Conservation (phyloP, 2,329 filamentous ascomycete genomes). For the Aureobasidium lini region DNA sequence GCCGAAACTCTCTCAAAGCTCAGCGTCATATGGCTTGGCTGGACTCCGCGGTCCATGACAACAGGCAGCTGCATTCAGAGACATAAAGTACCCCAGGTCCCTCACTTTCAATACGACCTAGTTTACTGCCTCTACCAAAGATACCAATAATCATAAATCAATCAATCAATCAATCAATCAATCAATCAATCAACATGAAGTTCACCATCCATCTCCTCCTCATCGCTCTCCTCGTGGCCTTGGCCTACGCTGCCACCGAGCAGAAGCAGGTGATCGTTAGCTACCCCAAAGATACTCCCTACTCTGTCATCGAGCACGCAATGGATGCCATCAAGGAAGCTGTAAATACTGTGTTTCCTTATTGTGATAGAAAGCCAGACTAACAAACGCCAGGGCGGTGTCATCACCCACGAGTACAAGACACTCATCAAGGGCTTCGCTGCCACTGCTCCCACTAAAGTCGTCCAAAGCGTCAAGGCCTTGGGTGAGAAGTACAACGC, state of each 20-base stretch:
- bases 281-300: conserved; percentile 63
- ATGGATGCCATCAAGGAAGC: conserved; percentile 62
- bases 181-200: conserved; percentile 25
- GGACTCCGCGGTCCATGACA: background rate
- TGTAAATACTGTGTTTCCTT: conserved; percentile 33
- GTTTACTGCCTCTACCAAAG: background rate
- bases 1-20: background rate
- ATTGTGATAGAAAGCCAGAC: background rate
- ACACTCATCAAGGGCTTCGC: conserved; percentile 26
- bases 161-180: conserved; percentile 15
- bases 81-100: background rate
- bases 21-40: background rate
- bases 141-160: background rate
- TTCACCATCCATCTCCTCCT: conserved; percentile 21
- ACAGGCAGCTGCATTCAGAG: background rate
- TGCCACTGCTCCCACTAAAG: conserved; percentile 59
- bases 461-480: conserved; percentile 59
- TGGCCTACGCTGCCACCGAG: conserved; percentile 52
- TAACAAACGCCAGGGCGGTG: conserved; percentile 47
- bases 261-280: conserved; percentile 71
- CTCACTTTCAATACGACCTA: background rate
- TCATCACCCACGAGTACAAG: conserved; percentile 59
- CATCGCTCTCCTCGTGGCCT: conserved; percentile 42
- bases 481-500: conserved; percentile 51
- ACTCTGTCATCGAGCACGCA: conserved; percentile 60